Evolutionary conservation across 495 filamentous ascomycete genomes (phyloP).

Genomic region (Ramalina peruviana): DNA sequence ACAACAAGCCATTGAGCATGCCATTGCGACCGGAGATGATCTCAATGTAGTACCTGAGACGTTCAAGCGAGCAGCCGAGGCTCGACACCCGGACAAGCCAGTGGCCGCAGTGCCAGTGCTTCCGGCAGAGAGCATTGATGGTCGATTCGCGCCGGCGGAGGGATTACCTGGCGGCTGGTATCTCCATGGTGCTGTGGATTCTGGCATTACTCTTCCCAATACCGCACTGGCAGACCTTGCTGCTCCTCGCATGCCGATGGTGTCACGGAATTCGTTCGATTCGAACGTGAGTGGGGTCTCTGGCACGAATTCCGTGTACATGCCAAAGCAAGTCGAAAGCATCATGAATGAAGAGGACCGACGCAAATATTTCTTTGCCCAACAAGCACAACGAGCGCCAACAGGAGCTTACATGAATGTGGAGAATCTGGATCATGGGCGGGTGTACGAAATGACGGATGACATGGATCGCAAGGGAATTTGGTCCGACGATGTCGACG

Average conservation of each 20-base stretch:
- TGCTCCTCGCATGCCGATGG: constrained; percentile 35
- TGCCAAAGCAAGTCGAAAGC: constrained; percentile 68
- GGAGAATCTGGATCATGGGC: constrained; percentile 27
- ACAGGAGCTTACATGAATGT: constrained; percentile 35
- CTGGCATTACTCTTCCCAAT: constrained; percentile 25
- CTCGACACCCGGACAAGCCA: constrained; percentile 27
- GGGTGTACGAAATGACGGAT: constrained; percentile 40
- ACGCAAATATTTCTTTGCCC: constrained; percentile 54
- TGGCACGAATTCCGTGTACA: constrained; percentile 48
- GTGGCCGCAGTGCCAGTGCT: constrained; percentile 41
- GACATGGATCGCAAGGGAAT: constrained; percentile 11
- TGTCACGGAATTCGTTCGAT: constrained; percentile 56
- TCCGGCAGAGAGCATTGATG: constrained; percentile 60
- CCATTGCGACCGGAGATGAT: constrained; percentile 70
- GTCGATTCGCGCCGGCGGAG: constrained; percentile 32
- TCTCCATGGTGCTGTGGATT: constrained; percentile 19
- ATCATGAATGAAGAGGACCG: constrained; percentile 70
- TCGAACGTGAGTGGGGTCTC: constrained; percentile 49
- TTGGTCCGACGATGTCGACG: constrained; percentile 6
- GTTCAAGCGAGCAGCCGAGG: constrained; percentile 59
- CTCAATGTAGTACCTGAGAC: constrained; percentile 85
- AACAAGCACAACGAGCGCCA: constrained; percentile 41
- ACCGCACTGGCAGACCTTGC: constrained; percentile 31
- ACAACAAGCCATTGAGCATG: constrained; percentile 69
- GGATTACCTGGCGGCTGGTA: constrained; percentile 42